These are phyloP conservation scores for Ophiocytium majus DNA, from an alignment of 352 stramenopile genomes.

Conservation along the genomic window DNA sequence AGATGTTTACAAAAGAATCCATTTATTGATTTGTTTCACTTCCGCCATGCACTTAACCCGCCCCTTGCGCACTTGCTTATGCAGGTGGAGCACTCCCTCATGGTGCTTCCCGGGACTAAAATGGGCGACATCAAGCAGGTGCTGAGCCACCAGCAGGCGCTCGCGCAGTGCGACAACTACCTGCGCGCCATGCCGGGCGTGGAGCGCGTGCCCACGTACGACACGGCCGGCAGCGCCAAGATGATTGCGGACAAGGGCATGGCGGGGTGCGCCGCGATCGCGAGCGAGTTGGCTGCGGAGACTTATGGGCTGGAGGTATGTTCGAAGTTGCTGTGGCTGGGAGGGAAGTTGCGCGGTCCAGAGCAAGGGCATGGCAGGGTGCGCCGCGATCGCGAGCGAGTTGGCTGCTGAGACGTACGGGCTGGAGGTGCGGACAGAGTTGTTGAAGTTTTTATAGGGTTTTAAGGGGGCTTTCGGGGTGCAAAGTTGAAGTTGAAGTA, in stretches of 20 bases:
- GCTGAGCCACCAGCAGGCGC: conserved; percentile 81
- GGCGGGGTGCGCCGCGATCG: conserved; percentile 81
- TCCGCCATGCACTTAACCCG: too few species aligned
- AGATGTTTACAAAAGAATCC: too few species aligned
- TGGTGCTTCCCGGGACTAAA: conserved; percentile 77
- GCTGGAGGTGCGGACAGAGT: too few species aligned
- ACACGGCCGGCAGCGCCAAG: conserved; percentile 94
- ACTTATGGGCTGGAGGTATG: conserved; percentile 85
- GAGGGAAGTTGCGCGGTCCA: too few species aligned
- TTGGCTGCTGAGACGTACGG: conserved; percentile 89
- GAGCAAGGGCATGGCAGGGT: conserved; percentile 67
- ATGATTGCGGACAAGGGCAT: conserved; percentile 81
- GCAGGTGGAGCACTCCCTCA: conserved; percentile 88
- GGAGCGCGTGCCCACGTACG: conserved; percentile 77
- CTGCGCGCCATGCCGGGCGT: conserved; percentile 74
- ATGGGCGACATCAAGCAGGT: conserved; percentile 82
- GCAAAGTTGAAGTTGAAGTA: too few species aligned
- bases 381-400: conserved; percentile 88
- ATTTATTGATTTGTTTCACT: too few species aligned
- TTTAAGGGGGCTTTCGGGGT: too few species aligned
- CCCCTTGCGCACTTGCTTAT: too few species aligned
- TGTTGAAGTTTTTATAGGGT: too few species aligned
- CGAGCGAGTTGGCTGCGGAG: conserved; percentile 86
- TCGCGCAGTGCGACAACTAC: conserved; percentile 93
- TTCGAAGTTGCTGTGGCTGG: too few species aligned